Conservation (phyloP, 306 rosid species). For the Cicer arietinum region DNA sequence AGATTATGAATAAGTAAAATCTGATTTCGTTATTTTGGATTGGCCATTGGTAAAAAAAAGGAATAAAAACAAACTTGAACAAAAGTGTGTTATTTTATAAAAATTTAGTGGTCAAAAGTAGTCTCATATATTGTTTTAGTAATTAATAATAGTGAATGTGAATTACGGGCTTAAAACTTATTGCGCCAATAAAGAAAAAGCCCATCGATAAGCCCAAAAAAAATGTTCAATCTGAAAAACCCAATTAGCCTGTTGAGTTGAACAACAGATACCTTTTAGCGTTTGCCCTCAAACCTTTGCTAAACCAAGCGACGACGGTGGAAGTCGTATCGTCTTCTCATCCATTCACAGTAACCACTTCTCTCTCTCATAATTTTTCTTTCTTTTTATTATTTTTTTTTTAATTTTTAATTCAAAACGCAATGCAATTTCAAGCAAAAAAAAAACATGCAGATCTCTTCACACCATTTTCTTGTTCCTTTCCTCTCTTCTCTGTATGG, state of each 20-base stretch:
- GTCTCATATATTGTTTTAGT: too few relatives aligned
- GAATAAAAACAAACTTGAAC: too few relatives aligned
- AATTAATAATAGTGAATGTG: too few relatives aligned
- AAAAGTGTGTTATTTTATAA: too few relatives aligned
- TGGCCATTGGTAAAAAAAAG: too few relatives aligned
- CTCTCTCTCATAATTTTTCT: constrained; percentile 19
- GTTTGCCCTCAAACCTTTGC: constrained; percentile 49
- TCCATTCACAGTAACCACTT: constrained; percentile 52
- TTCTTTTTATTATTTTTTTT: constrained; percentile 27
- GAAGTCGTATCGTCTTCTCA: constrained; percentile 67
- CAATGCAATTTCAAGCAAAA: constrained; percentile 43
- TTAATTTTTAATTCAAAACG: constrained; percentile 41
- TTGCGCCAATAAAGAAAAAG: too few relatives aligned
- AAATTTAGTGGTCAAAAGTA: too few relatives aligned
- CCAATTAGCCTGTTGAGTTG: background rate
- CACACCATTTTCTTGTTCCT: constrained; percentile 25
- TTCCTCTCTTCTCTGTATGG: background rate
- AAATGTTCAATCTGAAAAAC: background rate
- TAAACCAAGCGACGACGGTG: constrained; percentile 63
- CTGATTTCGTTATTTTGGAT: too few relatives aligned
- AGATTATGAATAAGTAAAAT: too few relatives aligned
- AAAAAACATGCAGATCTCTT: constrained; percentile 49
- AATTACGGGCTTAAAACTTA: too few relatives aligned
- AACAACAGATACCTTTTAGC: constrained; percentile 13
- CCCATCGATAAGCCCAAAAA: background rate